Evolutionary conservation across 2,329 filamentous ascomycete genomes (phyloP).

Genomic region (Cladosporium sp.): DNA sequence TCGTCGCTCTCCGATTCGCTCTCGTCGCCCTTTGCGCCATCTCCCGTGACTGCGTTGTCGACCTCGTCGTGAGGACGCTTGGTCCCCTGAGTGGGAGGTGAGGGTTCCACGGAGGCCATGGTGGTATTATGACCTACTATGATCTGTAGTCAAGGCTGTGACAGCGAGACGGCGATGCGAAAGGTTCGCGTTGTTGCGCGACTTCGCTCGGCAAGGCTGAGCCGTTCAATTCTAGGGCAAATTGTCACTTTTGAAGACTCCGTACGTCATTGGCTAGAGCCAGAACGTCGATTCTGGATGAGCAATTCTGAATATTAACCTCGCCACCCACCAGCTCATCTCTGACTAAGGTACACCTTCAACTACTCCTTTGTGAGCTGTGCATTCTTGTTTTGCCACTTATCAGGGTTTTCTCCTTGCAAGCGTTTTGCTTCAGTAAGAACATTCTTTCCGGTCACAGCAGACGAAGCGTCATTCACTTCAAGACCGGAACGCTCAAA

Average conservation of each 20-base stretch:
- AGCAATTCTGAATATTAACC: conserved; percentile 8
- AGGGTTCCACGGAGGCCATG: conserved; percentile 7
- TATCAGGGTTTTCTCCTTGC: neutral
- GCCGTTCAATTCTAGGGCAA: neutral
- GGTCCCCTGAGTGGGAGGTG: conserved; percentile 19
- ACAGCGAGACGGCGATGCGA: neutral
- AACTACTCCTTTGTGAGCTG: neutral
- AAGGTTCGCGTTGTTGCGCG: neutral
- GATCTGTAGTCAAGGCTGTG: neutral
- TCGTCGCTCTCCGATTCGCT: conserved; percentile 66
- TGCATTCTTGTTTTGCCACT: neutral
- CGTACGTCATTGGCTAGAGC: neutral
- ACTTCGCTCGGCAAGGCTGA: neutral
- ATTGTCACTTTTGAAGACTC: neutral
- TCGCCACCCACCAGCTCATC: neutral
- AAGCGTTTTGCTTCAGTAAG: neutral
- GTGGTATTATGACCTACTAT: conserved; percentile 10
- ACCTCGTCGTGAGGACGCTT: conserved; percentile 29
- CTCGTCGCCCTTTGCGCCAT: conserved; percentile 17
- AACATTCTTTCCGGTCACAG: neutral
- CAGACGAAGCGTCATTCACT: neutral
- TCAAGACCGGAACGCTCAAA: neutral
- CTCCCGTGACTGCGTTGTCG: conserved; percentile 13
- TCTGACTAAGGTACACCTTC: neutral
- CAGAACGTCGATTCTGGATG: conserved; percentile 4